A percentile compares a stretch with the other conserved stretches of the same genome.
phyloP scores from a whole-genome alignment of 169 alveolate species.

The Plasmodium malariae region DNA sequence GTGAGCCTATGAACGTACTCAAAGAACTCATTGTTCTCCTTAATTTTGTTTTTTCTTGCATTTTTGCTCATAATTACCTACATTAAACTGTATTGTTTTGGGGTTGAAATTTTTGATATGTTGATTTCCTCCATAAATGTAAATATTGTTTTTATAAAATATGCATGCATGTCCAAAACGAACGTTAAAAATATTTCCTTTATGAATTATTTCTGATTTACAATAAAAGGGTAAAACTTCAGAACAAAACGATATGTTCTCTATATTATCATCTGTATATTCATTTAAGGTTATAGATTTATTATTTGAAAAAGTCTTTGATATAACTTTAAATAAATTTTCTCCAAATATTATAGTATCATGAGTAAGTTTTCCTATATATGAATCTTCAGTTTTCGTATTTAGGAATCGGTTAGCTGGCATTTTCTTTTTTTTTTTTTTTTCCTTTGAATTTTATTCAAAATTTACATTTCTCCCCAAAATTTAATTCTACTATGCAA shows the following conservation, averaged over 20 bases:
- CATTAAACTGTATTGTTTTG: conserved; percentile 15
- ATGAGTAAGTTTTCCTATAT: conserved; percentile 50
- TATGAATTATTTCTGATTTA: conserved; percentile 71
- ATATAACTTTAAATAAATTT: conserved; percentile 43
- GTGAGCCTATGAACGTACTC: not conserved
- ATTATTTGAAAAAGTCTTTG: conserved; percentile 17
- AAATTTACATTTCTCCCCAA: not conserved
- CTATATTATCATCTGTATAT: not conserved
- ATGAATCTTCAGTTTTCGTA: conserved; percentile 61
- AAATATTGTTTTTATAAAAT: conserved; percentile 37
- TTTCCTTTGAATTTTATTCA: not conserved
- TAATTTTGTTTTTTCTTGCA: not conserved
- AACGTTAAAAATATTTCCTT: conserved; percentile 31
- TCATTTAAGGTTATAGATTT: not conserved
- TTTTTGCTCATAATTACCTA: conserved; percentile 8
- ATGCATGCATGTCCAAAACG: conserved; percentile 70
- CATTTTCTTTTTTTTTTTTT: conserved; percentile 22
- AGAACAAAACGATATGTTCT: conserved; percentile 65
- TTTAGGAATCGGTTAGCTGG: conserved; percentile 42
- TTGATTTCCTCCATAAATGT: conserved; percentile 72
- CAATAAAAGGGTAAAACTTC: conserved; percentile 72
- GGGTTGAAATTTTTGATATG: not conserved
- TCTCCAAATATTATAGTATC: conserved; percentile 74
- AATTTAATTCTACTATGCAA: too few species aligned
- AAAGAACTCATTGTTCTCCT: not conserved